A percentile compares a stretch with the other conserved stretches of the same genome.
Conservation (phyloP, 176 grass and related monocot species). For the Guadua angustifolia region DNA sequence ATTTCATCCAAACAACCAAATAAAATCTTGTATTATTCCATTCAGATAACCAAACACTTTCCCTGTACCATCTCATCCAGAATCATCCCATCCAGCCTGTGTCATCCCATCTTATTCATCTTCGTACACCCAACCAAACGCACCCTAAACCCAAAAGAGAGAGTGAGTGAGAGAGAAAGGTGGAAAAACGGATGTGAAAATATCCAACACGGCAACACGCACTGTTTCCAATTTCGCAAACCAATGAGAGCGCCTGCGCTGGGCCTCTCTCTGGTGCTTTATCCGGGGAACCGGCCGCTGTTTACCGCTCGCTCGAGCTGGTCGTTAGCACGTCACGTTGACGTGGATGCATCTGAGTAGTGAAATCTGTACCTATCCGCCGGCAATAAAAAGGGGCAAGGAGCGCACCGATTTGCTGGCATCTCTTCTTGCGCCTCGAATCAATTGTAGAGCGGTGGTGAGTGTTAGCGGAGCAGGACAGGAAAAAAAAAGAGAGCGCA, state of each 20-base stretch:
- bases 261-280: not conserved
- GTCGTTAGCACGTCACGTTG: slow-evolving; percentile 44
- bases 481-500: not conserved
- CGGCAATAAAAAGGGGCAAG: slow-evolving; percentile 14
- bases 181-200: not conserved
- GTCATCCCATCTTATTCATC: too few species aligned
- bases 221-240: not conserved
- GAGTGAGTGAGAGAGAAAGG: too few species aligned
- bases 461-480: not conserved
- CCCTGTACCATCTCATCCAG: too few species aligned
- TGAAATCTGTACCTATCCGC: not conserved
- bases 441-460: not conserved
- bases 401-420: not conserved
- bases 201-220: slow-evolving; percentile 5
- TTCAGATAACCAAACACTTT: too few species aligned
- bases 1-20: too few species aligned
- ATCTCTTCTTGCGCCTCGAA: not conserved
- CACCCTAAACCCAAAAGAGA: not conserved
- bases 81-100: too few species aligned
- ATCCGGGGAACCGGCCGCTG: not conserved
- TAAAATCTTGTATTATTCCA: too few species aligned
- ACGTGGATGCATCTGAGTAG: slow-evolving; percentile 15
- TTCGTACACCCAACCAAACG: too few species aligned
- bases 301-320: not conserved
- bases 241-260: not conserved